Evolutionary conservation across 106 monocot genomes (phyloP), one percentile per base, ranked within the genome.

Genomic region (Agapanthus africanus): DNA sequence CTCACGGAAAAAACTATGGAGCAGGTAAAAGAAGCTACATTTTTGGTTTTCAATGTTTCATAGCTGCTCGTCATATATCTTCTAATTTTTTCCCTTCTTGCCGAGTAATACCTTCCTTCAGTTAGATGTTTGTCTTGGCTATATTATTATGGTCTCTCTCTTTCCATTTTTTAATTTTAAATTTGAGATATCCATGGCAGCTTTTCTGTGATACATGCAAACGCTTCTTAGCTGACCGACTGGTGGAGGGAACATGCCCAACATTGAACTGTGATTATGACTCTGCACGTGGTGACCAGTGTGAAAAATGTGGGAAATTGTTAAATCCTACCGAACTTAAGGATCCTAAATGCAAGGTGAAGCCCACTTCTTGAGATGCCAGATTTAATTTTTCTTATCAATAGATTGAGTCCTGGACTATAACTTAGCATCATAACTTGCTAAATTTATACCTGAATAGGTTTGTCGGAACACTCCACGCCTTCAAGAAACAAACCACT

Each of bases 291-390:
- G 94, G 94, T 46, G 94, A 95, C 47, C 94, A 91, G 61, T 95
- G 94, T 81, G 94, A 95, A 63, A 95, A 83, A 16, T 95, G 94
- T 79, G 91, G 94, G 35, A 88, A 88, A 37, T 70, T 91, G 65
- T 78, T 95, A 63, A 95, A 95, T 63, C 91, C 94, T 23, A 86
- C 83, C 10, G 94, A 95, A 72, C 74, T 95, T 30, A 79, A 70
- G 51, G 88, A 95, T 75, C 91, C 94, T 42, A 95, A 86, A 50
- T 95, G 94, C 73, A 95, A 95, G 88, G 94, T 90, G n/a, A 83
- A 59, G 36, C 30, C 27, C 18, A 18, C 19, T 65, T 50, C n/a
- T 37, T 11, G 2, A n/a, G 13, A 23, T 37, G 25, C 37, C 11
- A 10, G 57, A 4, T 50, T 40, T 42, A 36, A 52, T 35, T 74